Conservation (phyloP, 2,329 filamentous ascomycete species). For the Fusarium beomiforme region DNA sequence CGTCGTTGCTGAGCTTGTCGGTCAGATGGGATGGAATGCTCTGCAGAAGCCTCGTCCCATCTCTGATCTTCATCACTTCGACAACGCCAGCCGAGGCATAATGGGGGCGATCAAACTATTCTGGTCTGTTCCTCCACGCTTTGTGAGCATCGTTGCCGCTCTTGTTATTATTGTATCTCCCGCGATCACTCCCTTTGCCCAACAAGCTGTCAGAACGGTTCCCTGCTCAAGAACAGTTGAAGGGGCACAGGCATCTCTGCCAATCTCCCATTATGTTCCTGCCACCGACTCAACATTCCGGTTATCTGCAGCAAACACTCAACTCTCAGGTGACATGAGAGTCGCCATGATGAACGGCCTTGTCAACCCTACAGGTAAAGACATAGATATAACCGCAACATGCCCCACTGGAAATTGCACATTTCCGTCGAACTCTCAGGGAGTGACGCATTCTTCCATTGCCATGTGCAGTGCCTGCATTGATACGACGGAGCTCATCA, state of each 20-base stretch:
- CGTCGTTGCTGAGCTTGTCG: neutral
- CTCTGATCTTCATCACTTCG: neutral
- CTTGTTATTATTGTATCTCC: conserved; percentile 1
- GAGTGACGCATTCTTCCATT: neutral
- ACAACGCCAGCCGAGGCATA: conserved; percentile 2
- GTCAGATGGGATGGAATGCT: conserved; percentile 1
- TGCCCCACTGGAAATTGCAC: conserved; percentile 11
- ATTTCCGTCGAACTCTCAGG: neutral
- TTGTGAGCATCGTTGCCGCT: neutral
- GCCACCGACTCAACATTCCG: rapidly evolving
- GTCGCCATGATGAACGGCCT: neutral
- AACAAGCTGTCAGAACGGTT: neutral
- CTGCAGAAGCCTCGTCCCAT: neutral
- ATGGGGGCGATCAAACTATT: neutral
- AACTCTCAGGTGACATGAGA: neutral
- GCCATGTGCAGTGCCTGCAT: conserved; percentile 9
- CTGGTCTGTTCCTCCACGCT: neutral
- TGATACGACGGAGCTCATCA: neutral
- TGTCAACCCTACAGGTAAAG: neutral
- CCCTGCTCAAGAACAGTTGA: neutral
- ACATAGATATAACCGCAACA: neutral
- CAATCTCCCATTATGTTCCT: neutral
- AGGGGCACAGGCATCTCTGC: neutral
- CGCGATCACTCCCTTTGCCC: conserved; percentile 1
- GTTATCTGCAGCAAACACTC: rapidly evolving